These are phyloP conservation scores for Ascochyta rabiei DNA, from an alignment of 2,329 filamentous ascomycete species.

Conservation along the genomic window DNA sequence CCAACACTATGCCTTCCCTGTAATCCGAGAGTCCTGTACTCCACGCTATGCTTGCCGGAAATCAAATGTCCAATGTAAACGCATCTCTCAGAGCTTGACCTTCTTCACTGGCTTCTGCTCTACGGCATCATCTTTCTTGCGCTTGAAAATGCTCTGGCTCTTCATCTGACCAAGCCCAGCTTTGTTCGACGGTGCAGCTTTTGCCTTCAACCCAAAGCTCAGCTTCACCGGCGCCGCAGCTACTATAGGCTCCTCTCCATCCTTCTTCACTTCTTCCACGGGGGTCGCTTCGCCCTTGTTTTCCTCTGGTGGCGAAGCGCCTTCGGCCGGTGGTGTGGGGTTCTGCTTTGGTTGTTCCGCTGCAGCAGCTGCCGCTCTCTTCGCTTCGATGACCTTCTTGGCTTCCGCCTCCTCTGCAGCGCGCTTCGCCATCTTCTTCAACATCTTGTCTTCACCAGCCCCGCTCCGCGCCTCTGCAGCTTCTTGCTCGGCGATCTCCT, in stretches of 20 bases:
- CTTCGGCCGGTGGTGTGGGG: conserved; percentile 39
- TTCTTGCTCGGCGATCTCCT: conserved; percentile 82
- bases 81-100: conserved; percentile 35
- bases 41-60: conserved; percentile 28
- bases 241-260: conserved; percentile 46
- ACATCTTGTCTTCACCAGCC: conserved; percentile 81
- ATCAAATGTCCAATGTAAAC: not conserved
- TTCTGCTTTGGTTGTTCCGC: conserved; percentile 45
- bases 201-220: conserved; percentile 43
- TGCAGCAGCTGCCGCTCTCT: conserved; percentile 53
- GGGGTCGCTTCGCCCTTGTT: conserved; percentile 55
- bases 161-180: conserved; percentile 42
- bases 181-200: conserved; percentile 33
- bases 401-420: conserved; percentile 65
- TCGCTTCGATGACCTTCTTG: conserved; percentile 44
- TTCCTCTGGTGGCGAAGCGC: conserved; percentile 30
- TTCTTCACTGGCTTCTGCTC: conserved; percentile 44
- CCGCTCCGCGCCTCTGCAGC: conserved; percentile 89
- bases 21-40: conserved; percentile 8
- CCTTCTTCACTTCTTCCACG: conserved; percentile 76
- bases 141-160: conserved; percentile 47
- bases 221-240: conserved; percentile 40
- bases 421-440: conserved; percentile 81
- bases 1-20: not conserved
- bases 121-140: conserved; percentile 33